Evolutionary conservation across 2,329 filamentous ascomycete species (phyloP), one percentile per base, ranked within the genome.

Genomic region (Neofusicoccum ribis): DNA sequence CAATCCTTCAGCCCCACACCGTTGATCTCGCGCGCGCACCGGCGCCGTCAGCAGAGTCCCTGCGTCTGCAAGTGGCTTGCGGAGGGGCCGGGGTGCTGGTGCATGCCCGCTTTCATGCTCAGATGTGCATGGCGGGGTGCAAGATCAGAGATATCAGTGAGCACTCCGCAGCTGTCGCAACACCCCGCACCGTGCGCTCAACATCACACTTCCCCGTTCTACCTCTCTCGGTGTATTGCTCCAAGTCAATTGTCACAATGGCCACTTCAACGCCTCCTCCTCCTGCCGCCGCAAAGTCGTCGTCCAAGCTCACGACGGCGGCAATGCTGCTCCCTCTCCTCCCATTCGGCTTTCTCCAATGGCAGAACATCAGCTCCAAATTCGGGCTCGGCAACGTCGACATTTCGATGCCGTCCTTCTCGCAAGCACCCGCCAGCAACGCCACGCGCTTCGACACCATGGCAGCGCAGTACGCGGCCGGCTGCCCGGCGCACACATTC

Each of bases 291-390:
- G 8, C 31, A 6, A 36, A 37, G 34, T 1, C 50, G 27, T 54
- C 50, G 5, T 39, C 50, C 50, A 37, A 39, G 34, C 8, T 54
- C 14, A 20, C 34, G 34, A 54, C 50, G 11, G 49, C 49, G n/a
- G 50, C 50, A 39, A 20, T 54, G 3, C 50, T 54, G n/a, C 50
- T 54, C 15, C 31, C 50, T 1, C 34, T 54, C n/a, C 34, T 54
- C 1, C 50, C 50, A 7, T 54, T 54, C 14, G 50, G 31, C 50
- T 54, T 54, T 15, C 50, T 54, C 3, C 50, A 54, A 12, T 54
- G 50, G 50, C 50, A 54, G 34, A 17, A 54, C 50, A 39, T 54
- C 50, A 39, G 50, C 50, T 39, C 50, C 34, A 54, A 39, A 23
- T 54, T 54, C 50, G n/a, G 27, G 4, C 27, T 54, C 4, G 14